These are phyloP conservation scores for Candida pini DNA, from an alignment of 805 yeast species.

Conservation along the genomic window DNA sequence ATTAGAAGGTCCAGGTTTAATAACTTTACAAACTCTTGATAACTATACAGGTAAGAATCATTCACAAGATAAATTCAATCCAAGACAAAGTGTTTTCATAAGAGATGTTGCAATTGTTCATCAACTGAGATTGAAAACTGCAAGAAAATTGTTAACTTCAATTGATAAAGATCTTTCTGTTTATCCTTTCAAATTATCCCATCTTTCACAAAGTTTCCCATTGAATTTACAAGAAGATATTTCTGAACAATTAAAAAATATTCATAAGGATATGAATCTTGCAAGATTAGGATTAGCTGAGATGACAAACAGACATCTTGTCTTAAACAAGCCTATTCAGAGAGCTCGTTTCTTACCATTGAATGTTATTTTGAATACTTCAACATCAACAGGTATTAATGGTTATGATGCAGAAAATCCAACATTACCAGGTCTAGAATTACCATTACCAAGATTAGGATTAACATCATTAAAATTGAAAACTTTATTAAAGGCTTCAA, in stretches of 20 bases:
- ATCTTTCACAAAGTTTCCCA: slow-evolving; percentile 61
- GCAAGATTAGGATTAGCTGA: slow-evolving; percentile 76
- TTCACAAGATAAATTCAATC: slow-evolving; percentile 43
- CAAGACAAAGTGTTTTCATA: slow-evolving; percentile 67
- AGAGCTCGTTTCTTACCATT: slow-evolving; percentile 71
- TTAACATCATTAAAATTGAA: slow-evolving; percentile 64
- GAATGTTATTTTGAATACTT: slow-evolving; percentile 52
- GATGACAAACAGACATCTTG: slow-evolving; percentile 71
- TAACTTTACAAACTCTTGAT: slow-evolving; percentile 64
- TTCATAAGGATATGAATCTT: slow-evolving; percentile 52
- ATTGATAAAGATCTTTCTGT: slow-evolving; percentile 77
- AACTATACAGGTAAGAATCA: slow-evolving; percentile 58
- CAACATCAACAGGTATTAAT: slow-evolving; percentile 61
- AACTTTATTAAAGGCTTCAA: slow-evolving; percentile 51
- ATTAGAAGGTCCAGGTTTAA: slow-evolving; percentile 56
- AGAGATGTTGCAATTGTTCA: slow-evolving; percentile 85
- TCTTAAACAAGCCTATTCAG: slow-evolving; percentile 68
- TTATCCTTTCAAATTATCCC: slow-evolving; percentile 83
- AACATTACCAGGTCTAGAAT: slow-evolving; percentile 63
- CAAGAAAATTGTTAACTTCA: slow-evolving; percentile 63
- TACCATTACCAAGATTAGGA: slow-evolving; percentile 71
- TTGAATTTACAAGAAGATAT: slow-evolving; percentile 35
- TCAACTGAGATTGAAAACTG: slow-evolving; percentile 65
- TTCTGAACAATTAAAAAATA: slow-evolving; percentile 35
- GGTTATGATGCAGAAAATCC: slow-evolving; percentile 66